Percentiles rank a stretch among this genome's conserved stretches.
Evolutionary conservation across 257 asterid genomes (phyloP).

Genomic region (Craterostigma plantagineum): DNA sequence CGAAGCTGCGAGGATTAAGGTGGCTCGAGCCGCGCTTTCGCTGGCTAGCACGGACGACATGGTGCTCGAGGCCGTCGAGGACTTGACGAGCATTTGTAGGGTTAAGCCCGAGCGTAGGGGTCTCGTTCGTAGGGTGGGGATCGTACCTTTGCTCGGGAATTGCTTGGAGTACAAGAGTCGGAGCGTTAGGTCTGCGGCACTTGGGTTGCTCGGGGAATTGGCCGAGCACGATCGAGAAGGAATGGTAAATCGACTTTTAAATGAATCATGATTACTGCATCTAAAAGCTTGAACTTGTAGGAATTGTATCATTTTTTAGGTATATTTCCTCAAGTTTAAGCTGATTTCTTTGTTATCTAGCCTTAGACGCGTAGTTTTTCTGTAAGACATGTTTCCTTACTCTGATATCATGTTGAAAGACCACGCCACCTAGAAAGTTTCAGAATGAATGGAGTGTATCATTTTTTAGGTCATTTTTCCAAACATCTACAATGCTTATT

Average conservation of each 20-base stretch:
- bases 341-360: no score
- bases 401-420: no score
- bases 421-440: no score
- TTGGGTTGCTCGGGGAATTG: slow-evolving; percentile 31
- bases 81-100: slow-evolving; percentile 31
- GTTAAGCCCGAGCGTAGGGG: slow-evolving; percentile 32
- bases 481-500: no score
- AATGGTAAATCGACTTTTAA: slow-evolving; percentile 23
- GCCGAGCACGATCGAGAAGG: slow-evolving; percentile 57
- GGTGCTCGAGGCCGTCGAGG: slow-evolving; percentile 60
- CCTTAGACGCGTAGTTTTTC: no score
- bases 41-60: slow-evolving; percentile 44
- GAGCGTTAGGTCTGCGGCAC: slow-evolving; percentile 22
- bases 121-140: slow-evolving; percentile 39
- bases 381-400: no score
- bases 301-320: no score
- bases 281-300: no score
- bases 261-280: no score
- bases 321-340: no score
- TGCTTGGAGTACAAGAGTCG: slow-evolving; percentile 38
- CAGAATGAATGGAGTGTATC: no score
- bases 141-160: slow-evolving; percentile 39
- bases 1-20: slow-evolving; percentile 49
- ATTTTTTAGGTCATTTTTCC: no score
- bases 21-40: slow-evolving; percentile 53